phyloP scores from a whole-genome alignment of 176 grass and related monocot species.

The Lolium rigidum region DNA sequence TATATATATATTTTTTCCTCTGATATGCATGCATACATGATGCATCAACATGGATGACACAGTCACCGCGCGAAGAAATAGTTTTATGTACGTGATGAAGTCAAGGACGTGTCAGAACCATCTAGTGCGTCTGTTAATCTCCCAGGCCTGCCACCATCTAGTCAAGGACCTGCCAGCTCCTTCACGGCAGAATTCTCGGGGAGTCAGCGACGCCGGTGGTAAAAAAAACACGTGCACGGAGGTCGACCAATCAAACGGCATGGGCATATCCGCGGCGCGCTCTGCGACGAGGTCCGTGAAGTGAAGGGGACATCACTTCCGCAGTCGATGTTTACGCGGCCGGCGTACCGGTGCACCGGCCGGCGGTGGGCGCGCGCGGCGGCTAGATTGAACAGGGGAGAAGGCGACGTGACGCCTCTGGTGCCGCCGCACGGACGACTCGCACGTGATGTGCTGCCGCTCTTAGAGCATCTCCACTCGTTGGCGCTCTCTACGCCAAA shows the following conservation, averaged over 20 bases:
- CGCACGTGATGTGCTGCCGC: conserved; percentile 1
- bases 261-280: neutral
- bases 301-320: neutral
- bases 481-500: too few relatives aligned
- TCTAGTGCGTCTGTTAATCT: neutral
- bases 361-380: neutral
- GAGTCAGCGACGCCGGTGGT: neutral
- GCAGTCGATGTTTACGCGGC: neutral
- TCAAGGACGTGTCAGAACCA: neutral
- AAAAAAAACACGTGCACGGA: neutral
- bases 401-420: neutral
- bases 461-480: too few relatives aligned
- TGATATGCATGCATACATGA: neutral
- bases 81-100: neutral
- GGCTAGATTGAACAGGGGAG: neutral
- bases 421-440: neutral
- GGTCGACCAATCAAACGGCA: neutral
- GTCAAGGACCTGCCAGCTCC: neutral
- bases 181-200: neutral
- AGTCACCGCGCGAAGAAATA: neutral
- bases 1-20: neutral
- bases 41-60: too few relatives aligned
- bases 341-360: neutral
- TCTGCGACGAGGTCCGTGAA: neutral
- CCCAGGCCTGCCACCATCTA: neutral